These are phyloP conservation scores for Naganishia sp. DNA, from an alignment of 1,284 basidiomycete species.

Conservation along the genomic window DNA sequence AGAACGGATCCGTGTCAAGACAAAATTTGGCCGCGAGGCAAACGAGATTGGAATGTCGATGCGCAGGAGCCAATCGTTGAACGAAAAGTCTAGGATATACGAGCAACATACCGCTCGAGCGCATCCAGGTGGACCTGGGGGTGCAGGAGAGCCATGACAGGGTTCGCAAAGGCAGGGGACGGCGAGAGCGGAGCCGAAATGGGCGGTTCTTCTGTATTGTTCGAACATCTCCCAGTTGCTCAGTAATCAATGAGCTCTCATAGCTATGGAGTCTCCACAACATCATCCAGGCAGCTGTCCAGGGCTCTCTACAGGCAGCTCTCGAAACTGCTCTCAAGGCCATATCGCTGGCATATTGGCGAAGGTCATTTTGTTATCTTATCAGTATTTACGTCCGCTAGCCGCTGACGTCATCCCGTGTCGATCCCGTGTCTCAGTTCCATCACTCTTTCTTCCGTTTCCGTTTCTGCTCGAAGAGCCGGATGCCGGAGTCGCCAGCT, in stretches of 20 bases:
- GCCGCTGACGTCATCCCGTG: slow-evolving; percentile 20
- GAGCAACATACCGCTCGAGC: background rate
- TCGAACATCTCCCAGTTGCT: no score
- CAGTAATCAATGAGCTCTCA: no score
- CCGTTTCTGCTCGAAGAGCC: background rate
- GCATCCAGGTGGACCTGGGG: slow-evolving; percentile 13
- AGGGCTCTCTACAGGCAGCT: no score
- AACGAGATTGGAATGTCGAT: slow-evolving; percentile 39
- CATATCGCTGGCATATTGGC: background rate
- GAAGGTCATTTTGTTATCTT: slow-evolving; percentile 8
- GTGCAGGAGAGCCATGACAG: background rate
- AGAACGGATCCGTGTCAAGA: slow-evolving; percentile 33
- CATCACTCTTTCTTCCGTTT: background rate
- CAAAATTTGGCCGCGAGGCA: slow-evolving; percentile 37
- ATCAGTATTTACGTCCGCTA: background rate
- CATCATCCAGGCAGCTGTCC: no score
- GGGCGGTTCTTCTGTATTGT: no score
- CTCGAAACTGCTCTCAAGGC: no score
- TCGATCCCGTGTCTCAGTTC: background rate
- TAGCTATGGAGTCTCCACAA: no score
- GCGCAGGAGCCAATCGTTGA: slow-evolving; percentile 3
- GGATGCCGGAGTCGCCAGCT: background rate
- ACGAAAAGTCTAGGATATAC: slow-evolving; percentile 8
- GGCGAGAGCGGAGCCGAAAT: no score
- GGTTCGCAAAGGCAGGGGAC: no score